Conservation (phyloP, 192 early-diverging fungal species). For the Rhizoclosmatium globosum region DNA sequence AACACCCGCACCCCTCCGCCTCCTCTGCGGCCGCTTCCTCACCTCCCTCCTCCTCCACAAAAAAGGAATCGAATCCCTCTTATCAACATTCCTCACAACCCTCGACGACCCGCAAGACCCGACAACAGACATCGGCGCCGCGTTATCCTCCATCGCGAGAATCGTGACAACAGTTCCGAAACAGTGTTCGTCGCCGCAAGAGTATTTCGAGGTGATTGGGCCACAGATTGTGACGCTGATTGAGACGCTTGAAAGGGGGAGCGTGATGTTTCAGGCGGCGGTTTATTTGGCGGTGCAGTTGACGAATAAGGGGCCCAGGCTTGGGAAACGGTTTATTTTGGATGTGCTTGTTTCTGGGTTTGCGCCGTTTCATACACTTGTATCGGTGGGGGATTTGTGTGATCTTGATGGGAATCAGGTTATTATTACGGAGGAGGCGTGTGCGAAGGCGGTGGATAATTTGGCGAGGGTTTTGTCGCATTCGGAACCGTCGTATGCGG, state of each 20-base stretch:
- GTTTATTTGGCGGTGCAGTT: constrained; percentile 64
- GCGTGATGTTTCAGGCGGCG: constrained; percentile 35
- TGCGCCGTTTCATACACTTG: not conserved
- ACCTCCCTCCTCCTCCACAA: not conserved
- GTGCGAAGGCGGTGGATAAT: not conserved
- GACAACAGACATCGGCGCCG: not conserved
- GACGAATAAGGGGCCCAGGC: constrained; percentile 54
- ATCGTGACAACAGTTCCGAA: constrained; percentile 11
- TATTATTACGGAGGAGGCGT: constrained; percentile 24
- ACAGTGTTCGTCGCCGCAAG: constrained; percentile 25
- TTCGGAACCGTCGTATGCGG: constrained; percentile 20
- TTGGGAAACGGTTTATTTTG: constrained; percentile 61
- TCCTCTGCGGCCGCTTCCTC: not conserved
- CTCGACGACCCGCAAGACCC: not conserved
- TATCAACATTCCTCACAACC: not conserved
- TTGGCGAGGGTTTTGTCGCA: not conserved
- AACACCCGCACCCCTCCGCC: not conserved
- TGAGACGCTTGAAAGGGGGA: not conserved
- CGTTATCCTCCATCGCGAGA: not conserved
- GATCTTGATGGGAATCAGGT: constrained; percentile 43
- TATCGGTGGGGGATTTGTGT: too few relatives aligned
- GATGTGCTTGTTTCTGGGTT: constrained; percentile 17
- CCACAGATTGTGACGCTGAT: constrained; percentile 52
- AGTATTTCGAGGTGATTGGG: constrained; percentile 59
- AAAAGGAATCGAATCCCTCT: constrained; percentile 8